Base-by-base conservation (phyloP, 1,139 yeast genomes). In the Scheffersomyces segobiensis region DNA sequence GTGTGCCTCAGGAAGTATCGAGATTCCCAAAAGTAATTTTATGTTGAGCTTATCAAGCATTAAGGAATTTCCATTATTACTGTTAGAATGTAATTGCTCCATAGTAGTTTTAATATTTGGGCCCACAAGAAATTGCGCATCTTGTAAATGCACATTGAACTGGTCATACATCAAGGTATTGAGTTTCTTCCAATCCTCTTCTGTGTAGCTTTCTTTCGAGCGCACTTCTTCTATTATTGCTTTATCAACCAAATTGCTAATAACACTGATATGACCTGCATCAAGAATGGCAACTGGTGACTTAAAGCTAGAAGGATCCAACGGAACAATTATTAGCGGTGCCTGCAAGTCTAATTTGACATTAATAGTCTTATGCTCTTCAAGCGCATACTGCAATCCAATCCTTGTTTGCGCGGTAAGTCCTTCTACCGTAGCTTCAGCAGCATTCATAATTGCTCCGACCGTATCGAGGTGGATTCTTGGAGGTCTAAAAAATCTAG, bases 351-450 rank as follows among this genome's bases (percentile, higher is more conserved):
- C 98, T 60, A 95, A 82, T 65, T 90, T 87, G 26, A 93, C 84
- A 68, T 92, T 89, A 55, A 93, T 77, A 0, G 98, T 93, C 70
- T 93, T 93, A 74, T 95, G 99, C 67, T 95, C 97, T 61, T 93
- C 97, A 62, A 96, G 79, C 0, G 97, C 96, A 65, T 96, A 93
- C 71, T 93, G 97, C 47, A 96, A 81, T 0, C 99, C 98, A 62
- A 96, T 84, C 67, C 98, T 81, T 0, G 99, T 95, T 70, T 93
- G 97, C 39, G 89, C 82, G 0, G 97, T 87, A 62, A 96, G 78
- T 1, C 97, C 98, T 70, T 93, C 97, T 59, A 96, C 90, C 0
- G 98, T 93, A 0, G 95, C 93, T 63, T 93, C 97, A 0, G 99
- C 99, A 0, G 97, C 98, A 71, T 87, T 90, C 87, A 96, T 87